Percentiles rank a stretch among this genome's conserved stretches.
These are phyloP conservation scores for Cladosporium oxysporum DNA, from an alignment of 2,329 filamentous ascomycete species.

Conservation along the genomic window DNA sequence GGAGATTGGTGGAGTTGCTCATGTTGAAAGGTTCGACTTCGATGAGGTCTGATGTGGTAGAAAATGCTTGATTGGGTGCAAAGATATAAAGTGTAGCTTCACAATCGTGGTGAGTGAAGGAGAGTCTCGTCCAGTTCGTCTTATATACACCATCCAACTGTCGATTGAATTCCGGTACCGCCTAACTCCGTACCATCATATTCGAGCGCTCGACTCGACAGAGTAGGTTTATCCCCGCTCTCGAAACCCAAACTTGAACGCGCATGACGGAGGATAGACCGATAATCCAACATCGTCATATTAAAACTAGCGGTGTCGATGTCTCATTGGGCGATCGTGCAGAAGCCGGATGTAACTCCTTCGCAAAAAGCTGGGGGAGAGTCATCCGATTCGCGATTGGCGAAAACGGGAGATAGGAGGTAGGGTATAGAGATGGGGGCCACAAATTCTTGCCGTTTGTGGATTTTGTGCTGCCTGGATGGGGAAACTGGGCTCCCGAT, in stretches of 20 bases:
- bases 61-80: neutral
- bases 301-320: neutral
- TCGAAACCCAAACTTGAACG: neutral
- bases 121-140: neutral
- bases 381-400: neutral
- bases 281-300: neutral
- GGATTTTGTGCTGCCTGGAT: neutral
- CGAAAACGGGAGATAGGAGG: neutral
- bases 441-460: neutral
- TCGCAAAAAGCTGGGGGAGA: neutral
- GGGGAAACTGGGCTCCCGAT: neutral
- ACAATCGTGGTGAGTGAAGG: too few relatives aligned
- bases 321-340: neutral
- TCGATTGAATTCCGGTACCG: neutral
- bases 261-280: neutral
- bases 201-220: neutral
- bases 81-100: neutral
- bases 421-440: neutral
- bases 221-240: neutral
- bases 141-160: neutral
- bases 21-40: neutral
- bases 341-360: neutral
- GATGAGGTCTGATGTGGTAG: neutral
- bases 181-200: neutral
- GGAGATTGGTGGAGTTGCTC: constrained; percentile 34